These are phyloP conservation scores for Ceratocystis huliohia DNA, from an alignment of 2,329 filamentous ascomycete species.

Conservation along the genomic window DNA sequence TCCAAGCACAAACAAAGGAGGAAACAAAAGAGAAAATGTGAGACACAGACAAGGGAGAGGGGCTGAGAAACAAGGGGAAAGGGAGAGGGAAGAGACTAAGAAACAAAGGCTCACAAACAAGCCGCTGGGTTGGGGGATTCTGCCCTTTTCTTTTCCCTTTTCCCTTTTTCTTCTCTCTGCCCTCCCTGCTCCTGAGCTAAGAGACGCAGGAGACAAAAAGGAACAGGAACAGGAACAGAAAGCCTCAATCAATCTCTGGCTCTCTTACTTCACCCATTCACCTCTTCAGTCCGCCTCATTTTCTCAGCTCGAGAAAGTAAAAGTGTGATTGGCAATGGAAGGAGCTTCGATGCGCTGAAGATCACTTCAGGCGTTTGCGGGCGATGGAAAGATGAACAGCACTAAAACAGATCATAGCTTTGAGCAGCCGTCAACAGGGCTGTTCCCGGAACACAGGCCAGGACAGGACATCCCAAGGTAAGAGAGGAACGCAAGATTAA, in stretches of 20 bases:
- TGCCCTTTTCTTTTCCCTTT: too few species aligned
- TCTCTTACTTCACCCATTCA: neutral
- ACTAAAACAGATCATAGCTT: neutral
- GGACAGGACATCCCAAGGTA: neutral
- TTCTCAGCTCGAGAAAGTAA: conserved; percentile 5
- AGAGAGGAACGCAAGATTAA: neutral
- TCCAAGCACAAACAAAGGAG: conserved; percentile 2
- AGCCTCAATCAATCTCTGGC: neutral
- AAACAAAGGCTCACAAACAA: neutral
- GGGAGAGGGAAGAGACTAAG: neutral
- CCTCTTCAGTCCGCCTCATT: neutral
- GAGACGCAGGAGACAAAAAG: too few species aligned
- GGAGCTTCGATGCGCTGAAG: conserved; percentile 5
- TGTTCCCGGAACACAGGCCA: neutral
- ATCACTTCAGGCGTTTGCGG: neutral
- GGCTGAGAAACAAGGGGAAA: neutral
- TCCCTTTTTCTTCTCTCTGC: neutral
- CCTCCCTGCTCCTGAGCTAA: too few species aligned
- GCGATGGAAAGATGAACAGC: neutral
- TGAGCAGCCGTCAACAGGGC: neutral
- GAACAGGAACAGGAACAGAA: too few species aligned
- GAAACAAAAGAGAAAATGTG: neutral
- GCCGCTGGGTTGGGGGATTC: too few species aligned
- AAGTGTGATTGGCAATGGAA: conserved; percentile 8
- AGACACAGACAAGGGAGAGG: neutral